These are phyloP conservation scores for Cystobasidium sp. DNA, from an alignment of 1,284 basidiomycete genomes.

Conservation along the genomic window DNA sequence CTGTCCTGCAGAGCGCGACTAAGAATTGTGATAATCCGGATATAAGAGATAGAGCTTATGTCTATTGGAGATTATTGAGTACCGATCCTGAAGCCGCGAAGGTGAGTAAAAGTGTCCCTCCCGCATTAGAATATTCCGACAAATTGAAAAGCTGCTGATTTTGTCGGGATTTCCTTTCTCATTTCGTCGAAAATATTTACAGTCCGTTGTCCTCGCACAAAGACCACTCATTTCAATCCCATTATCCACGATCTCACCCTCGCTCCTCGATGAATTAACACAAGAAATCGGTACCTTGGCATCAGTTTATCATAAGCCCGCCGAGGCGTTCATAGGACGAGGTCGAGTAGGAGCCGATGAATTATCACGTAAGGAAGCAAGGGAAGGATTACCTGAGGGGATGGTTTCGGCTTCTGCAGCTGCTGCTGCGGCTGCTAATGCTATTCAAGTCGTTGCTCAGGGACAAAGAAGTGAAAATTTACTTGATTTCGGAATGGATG, in stretches of 20 bases:
- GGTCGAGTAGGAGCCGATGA: conserved; percentile 71
- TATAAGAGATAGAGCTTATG: conserved; percentile 92
- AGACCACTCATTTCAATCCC: conserved; percentile 93
- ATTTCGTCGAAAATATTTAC: conserved; percentile 13
- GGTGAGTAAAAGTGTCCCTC: conserved; percentile 62
- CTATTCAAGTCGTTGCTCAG: conserved; percentile 81
- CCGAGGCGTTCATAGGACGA: conserved; percentile 60
- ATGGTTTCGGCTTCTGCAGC: conserved; percentile 24
- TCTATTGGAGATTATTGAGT: conserved; percentile 92
- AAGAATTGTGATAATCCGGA: conserved; percentile 97
- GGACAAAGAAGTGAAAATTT: conserved; percentile 92
- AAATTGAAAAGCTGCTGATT: neutral
- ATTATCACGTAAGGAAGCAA: conserved; percentile 59
- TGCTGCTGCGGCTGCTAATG: conserved; percentile 67
- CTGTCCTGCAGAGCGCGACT: conserved; percentile 88
- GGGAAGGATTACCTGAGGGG: conserved; percentile 28
- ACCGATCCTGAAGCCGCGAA: conserved; percentile 93
- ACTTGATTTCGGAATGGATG: conserved; percentile 85
- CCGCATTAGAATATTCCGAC: neutral
- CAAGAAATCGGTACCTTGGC: conserved; percentile 84
- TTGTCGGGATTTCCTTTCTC: conserved; percentile 7
- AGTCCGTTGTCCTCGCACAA: conserved; percentile 88
- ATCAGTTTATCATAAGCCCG: conserved; percentile 94
- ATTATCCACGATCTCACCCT: conserved; percentile 84
- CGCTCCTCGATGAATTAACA: conserved; percentile 89